Evolutionary conservation across 305 asterid genomes (phyloP).

Genomic region (Coffea humblotiana): DNA sequence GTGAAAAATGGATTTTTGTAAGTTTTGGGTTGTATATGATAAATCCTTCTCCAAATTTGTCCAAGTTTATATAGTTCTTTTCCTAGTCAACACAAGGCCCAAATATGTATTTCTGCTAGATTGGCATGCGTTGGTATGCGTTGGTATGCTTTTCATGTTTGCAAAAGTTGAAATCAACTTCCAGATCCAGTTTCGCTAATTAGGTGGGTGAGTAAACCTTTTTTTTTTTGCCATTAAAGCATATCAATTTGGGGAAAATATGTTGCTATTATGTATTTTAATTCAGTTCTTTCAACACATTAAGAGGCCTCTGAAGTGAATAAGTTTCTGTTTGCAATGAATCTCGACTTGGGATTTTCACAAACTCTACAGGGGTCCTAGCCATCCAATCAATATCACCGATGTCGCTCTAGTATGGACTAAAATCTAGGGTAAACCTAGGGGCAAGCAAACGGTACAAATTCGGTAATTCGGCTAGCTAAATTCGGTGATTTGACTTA

Average conservation of each 20-base stretch:
- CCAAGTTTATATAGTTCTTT: background rate
- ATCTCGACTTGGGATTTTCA: background rate
- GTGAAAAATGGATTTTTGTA: background rate
- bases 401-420: too few species aligned
- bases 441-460: too few species aligned
- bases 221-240: background rate
- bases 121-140: too few species aligned
- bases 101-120: background rate
- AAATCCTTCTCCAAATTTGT: background rate
- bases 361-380: too few species aligned
- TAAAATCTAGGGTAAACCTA: too few species aligned
- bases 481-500: too few species aligned
- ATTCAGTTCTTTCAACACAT: background rate
- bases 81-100: background rate
- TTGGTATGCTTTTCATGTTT: background rate
- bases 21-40: background rate
- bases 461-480: too few species aligned
- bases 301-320: too few species aligned
- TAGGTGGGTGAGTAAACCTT: too few species aligned
- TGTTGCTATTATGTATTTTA: background rate
- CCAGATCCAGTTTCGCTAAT: background rate
- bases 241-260: background rate
- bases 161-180: slow-evolving; percentile 1
- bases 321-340: too few species aligned
- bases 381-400: too few species aligned